Evolutionary conservation across 148 eudicot genomes (phyloP).

Genomic region (Camellia sinensis): DNA sequence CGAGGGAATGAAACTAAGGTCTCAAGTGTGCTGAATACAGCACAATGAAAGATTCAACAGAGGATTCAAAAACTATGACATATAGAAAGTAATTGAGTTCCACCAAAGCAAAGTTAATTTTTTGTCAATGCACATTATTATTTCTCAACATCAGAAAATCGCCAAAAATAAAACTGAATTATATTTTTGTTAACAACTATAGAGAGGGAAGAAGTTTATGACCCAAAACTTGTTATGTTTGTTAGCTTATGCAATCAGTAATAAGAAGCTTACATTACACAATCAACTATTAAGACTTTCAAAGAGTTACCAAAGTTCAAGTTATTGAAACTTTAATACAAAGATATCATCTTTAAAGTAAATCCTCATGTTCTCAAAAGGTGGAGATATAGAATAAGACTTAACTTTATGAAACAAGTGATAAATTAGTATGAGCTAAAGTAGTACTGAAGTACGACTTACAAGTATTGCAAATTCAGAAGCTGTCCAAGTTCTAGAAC

Average conservation of each 20-base stretch:
- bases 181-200: background rate
- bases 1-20: background rate
- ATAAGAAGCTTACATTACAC: background rate
- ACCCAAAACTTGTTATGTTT: constrained; percentile 2
- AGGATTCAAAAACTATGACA: background rate
- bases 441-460: constrained; percentile 32
- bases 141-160: background rate
- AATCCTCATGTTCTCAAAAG: background rate
- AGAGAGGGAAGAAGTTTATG: background rate
- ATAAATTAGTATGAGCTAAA: background rate
- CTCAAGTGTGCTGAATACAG: background rate
- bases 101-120: background rate
- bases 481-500: constrained; percentile 82
- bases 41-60: background rate
- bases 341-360: background rate
- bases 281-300: background rate
- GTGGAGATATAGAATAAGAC: background rate
- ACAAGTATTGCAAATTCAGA: constrained; percentile 71
- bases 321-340: background rate
- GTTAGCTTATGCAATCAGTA: background rate
- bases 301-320: background rate
- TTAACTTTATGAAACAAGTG: background rate
- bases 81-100: background rate
- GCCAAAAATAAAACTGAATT: background rate
- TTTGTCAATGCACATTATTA: background rate